A percentile compares a stretch with the other conserved stretches of the same genome.
Conservation (phyloP, 768 basidiomycete genomes). For the Saitozyma sp. region DNA sequence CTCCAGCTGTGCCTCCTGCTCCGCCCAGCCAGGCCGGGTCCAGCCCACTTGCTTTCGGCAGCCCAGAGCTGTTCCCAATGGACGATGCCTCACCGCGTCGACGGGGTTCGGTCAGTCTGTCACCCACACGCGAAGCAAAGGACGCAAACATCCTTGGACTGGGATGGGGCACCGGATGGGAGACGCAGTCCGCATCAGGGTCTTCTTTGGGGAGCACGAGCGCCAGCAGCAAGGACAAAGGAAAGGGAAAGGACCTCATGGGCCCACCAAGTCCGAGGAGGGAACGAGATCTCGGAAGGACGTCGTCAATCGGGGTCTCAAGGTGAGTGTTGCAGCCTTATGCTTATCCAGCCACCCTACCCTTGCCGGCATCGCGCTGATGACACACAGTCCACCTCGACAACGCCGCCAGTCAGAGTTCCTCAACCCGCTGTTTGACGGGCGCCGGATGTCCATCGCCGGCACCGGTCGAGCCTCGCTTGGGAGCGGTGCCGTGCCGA, state of each 20-base stretch:
- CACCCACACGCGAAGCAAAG: neutral
- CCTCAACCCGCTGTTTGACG: constrained; percentile 33
- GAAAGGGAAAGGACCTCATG: constrained; percentile 30
- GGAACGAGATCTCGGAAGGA: constrained; percentile 21
- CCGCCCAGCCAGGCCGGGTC: constrained; percentile 7
- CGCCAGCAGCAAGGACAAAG: constrained; percentile 30
- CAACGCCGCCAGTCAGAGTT: constrained; percentile 41
- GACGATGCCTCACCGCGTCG: constrained; percentile 14
- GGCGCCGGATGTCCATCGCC: constrained; percentile 26
- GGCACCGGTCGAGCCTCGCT: constrained; percentile 12
- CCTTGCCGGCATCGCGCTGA: neutral
- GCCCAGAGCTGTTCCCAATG: constrained; percentile 27
- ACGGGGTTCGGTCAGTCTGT: constrained; percentile 7
- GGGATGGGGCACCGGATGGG: constrained; percentile 29
- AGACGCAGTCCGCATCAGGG: constrained; percentile 21
- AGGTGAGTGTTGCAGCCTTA: constrained; percentile 28
- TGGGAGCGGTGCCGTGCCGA: constrained; percentile 16
- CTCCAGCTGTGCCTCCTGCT: too few species aligned
- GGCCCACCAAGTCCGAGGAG: constrained; percentile 37
- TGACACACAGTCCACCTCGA: constrained; percentile 29
- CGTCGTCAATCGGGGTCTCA: constrained; percentile 19
- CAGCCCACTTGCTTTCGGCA: constrained; percentile 34
- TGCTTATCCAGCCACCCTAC: neutral
- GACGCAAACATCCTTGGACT: constrained; percentile 38
- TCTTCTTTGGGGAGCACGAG: constrained; percentile 22